phyloP scores from a whole-genome alignment of 306 rosid genomes.

The Rubus idaeus region DNA sequence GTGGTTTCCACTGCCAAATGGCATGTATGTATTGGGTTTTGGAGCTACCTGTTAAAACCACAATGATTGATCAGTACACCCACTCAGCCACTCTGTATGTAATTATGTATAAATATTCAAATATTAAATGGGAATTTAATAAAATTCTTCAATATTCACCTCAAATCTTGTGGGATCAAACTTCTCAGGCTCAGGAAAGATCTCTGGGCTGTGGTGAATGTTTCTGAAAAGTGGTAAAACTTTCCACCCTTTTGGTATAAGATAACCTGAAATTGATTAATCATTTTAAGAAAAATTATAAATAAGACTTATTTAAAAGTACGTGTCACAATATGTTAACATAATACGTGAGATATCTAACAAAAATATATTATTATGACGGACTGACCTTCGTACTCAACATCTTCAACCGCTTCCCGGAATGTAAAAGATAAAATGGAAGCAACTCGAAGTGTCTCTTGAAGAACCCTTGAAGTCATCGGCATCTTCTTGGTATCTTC shows the following conservation, averaged over 20 bases:
- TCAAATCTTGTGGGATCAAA: constrained; percentile 96
- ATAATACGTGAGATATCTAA: background rate
- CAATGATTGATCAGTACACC: constrained; percentile 15
- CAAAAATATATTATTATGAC: background rate
- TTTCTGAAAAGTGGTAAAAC: constrained; percentile 91
- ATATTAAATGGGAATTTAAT: background rate
- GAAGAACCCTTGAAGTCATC: constrained; percentile 77
- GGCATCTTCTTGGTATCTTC: constrained; percentile 83
- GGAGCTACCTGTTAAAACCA: constrained; percentile 63
- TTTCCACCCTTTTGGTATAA: constrained; percentile 98
- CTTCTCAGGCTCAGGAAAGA: constrained; percentile 74
- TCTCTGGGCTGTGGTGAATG: constrained; percentile 83
- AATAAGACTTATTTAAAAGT: too few relatives aligned
- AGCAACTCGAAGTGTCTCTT: constrained; percentile 91
- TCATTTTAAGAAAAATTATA: background rate
- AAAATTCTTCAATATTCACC: constrained; percentile 40
- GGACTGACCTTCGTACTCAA: constrained; percentile 77
- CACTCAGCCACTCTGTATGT: too few relatives aligned
- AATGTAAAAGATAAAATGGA: constrained; percentile 89
- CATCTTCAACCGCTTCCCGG: constrained; percentile 94
- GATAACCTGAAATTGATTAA: constrained; percentile 50
- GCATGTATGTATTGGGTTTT: constrained; percentile 88
- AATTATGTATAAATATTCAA: too few relatives aligned
- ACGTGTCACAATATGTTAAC: too few relatives aligned
- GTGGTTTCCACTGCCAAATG: constrained; percentile 97